Evolutionary conservation across 140 eudicot genomes (phyloP).

Genomic region (Oenanthe javanica): DNA sequence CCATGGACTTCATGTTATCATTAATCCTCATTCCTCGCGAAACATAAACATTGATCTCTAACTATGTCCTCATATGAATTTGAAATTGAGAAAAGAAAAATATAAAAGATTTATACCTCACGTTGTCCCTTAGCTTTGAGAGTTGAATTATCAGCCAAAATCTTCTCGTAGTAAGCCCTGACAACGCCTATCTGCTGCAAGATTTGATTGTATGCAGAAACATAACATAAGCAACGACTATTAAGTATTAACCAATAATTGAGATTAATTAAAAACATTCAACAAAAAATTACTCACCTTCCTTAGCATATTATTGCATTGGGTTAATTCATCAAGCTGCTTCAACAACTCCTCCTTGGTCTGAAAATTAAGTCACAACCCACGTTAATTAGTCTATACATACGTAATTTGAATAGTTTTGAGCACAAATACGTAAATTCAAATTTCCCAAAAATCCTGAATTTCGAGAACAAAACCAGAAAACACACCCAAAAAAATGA

Average conservation of each 20-base stretch:
- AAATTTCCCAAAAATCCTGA: not conserved
- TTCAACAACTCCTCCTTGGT: slow-evolving; percentile 28
- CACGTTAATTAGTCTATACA: not conserved
- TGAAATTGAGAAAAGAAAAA: not conserved
- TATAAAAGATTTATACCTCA: slow-evolving; percentile 18
- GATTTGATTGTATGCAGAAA: not conserved
- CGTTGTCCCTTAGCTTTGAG: slow-evolving; percentile 29
- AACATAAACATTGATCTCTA: too few species aligned
- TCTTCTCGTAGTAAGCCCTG: slow-evolving; percentile 11
- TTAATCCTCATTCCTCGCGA: too few species aligned
- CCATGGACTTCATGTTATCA: too few species aligned
- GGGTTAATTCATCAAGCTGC: slow-evolving; percentile 19
- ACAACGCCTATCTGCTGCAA: slow-evolving; percentile 32
- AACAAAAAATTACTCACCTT: slow-evolving; percentile 21
- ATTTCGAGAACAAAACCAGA: not conserved
- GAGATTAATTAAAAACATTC: too few species aligned
- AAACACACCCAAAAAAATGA: not conserved
- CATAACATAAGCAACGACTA: too few species aligned
- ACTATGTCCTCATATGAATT: not conserved
- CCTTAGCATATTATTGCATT: slow-evolving; percentile 18
- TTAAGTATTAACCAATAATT: too few species aligned
- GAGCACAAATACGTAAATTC: not conserved
- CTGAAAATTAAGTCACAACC: slow-evolving; percentile 13
- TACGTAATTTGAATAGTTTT: too few species aligned
- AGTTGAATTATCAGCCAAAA: slow-evolving; percentile 23